phyloP scores from a whole-genome alignment of 257 asterid species.

The Linaria vulgaris region DNA sequence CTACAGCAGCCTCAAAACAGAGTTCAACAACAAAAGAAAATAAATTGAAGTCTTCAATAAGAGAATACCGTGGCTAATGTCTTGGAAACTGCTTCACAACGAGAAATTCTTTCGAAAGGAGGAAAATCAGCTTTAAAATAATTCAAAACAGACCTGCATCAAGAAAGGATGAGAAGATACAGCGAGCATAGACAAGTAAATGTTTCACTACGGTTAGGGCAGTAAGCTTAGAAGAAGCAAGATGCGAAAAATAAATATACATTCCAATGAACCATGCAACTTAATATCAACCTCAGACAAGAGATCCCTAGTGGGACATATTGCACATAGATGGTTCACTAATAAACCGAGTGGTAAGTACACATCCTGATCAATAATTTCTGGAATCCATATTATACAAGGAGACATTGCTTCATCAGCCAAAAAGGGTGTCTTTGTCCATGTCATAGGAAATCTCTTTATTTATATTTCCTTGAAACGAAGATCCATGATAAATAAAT shows the following conservation, averaged over 20 bases:
- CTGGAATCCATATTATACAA: too few relatives aligned
- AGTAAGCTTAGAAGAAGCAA: background rate
- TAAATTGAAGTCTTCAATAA: background rate
- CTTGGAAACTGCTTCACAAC: slow-evolving; percentile 32
- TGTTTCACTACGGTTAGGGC: slow-evolving; percentile 1
- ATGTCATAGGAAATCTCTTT: too few relatives aligned
- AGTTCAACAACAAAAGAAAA: background rate
- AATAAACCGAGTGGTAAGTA: too few relatives aligned
- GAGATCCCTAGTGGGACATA: too few relatives aligned
- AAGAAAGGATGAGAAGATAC: too few relatives aligned
- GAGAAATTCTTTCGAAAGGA: slow-evolving; percentile 75
- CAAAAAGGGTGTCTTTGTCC: too few relatives aligned
- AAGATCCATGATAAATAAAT: too few relatives aligned
- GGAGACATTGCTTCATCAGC: too few relatives aligned
- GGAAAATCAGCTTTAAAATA: slow-evolving; percentile 82
- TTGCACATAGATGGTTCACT: too few relatives aligned
- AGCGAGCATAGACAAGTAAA: background rate
- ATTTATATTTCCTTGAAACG: too few relatives aligned
- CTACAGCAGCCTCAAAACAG: slow-evolving; percentile 3
- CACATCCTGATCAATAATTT: too few relatives aligned
- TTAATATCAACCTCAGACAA: slow-evolving; percentile 5
- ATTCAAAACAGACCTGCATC: slow-evolving; percentile 60
- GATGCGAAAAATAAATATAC: background rate
- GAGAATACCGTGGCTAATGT: slow-evolving; percentile 49
- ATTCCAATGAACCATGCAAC: background rate